These are phyloP conservation scores for Atalantia buxifolia DNA, from an alignment of 345 rosid genomes.

Conservation along the genomic window DNA sequence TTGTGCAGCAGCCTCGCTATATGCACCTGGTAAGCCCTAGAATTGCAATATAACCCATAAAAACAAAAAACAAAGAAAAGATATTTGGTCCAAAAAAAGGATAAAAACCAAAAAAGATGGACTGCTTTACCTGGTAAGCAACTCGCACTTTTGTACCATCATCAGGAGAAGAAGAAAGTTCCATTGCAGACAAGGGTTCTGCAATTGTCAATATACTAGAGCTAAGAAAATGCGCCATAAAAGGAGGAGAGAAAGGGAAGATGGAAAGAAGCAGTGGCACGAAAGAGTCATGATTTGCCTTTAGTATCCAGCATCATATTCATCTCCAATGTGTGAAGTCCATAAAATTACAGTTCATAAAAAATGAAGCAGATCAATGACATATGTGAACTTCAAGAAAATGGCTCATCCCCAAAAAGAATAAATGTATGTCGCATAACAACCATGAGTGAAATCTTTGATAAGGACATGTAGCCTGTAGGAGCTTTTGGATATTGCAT, in stretches of 20 bases:
- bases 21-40: slow-evolving; percentile 90
- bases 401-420: not conserved
- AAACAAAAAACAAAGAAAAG: slow-evolving; percentile 15
- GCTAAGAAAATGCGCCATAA: not conserved
- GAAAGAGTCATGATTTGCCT: not conserved
- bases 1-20: slow-evolving; percentile 87
- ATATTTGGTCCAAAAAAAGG: not conserved
- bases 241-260: not conserved
- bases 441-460: not conserved
- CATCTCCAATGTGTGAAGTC: not conserved
- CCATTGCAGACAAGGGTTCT: slow-evolving; percentile 71
- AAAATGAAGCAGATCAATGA: not conserved
- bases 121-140: slow-evolving; percentile 73
- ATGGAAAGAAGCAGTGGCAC: not conserved
- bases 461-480: not conserved
- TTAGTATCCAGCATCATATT: not conserved
- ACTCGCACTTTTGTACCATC: slow-evolving; percentile 63
- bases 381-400: not conserved
- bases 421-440: not conserved
- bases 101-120: not conserved
- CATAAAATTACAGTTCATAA: not conserved
- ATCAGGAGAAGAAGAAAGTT: slow-evolving; percentile 34
- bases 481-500: not conserved
- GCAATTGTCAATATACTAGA: slow-evolving; percentile 24
- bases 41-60: slow-evolving; percentile 19